phyloP scores from a whole-genome alignment of 177 flowering plant genomes.

The Vitis hybrid region DNA sequence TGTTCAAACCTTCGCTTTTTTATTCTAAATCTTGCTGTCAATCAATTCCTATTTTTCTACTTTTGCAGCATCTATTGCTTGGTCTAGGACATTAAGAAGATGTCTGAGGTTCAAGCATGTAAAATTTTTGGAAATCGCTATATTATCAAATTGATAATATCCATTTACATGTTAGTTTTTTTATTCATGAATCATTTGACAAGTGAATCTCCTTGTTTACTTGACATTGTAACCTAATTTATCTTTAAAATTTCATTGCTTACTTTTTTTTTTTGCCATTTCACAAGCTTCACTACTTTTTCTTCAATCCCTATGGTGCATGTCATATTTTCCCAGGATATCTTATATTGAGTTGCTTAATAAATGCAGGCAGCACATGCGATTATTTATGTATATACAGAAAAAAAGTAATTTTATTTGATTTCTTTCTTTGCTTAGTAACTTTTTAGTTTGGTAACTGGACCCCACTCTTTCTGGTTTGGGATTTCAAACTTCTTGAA shows the following conservation, averaged over 20 bases:
- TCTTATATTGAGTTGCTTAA: background rate
- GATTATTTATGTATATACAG: background rate
- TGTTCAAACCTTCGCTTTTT: slow-evolving; percentile 3
- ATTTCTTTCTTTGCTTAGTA: background rate
- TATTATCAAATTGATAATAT: background rate
- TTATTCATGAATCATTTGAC: background rate
- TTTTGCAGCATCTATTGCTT: no score
- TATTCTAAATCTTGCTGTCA: background rate
- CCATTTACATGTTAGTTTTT: background rate
- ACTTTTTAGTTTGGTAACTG: background rate
- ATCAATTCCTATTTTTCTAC: no score
- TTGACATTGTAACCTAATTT: background rate
- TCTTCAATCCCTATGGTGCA: no score
- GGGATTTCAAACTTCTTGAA: background rate
- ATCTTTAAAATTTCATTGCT: background rate
- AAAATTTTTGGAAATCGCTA: background rate
- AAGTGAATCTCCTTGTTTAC: background rate
- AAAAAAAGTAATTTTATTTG: background rate
- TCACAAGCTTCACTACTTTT: no score
- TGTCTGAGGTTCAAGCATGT: background rate
- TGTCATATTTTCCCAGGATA: background rate
- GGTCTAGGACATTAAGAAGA: background rate
- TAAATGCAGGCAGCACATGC: background rate
- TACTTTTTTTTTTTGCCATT: background rate
- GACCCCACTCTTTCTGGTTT: background rate